phyloP scores from a whole-genome alignment of 139 green algal species.

The Coelastrella sp. region DNA sequence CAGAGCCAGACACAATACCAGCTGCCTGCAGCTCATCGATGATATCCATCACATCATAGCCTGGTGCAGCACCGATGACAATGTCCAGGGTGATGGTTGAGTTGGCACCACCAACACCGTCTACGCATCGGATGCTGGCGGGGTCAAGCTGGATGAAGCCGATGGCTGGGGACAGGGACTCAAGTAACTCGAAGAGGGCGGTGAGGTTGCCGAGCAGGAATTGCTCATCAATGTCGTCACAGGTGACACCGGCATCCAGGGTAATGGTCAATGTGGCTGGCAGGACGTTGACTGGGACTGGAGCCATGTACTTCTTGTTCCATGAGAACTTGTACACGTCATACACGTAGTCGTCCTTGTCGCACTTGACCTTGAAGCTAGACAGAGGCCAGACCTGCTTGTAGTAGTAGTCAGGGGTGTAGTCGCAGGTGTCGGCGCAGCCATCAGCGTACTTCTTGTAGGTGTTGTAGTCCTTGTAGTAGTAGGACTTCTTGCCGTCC shows the following conservation, averaged over 20 bases:
- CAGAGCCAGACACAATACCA: background rate
- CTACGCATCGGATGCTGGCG: background rate
- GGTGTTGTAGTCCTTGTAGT: conserved; percentile 42
- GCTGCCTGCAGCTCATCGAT: background rate
- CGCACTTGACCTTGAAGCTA: conserved; percentile 10
- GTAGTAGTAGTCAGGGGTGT: conserved; percentile 38
- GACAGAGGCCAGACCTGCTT: conserved; percentile 27
- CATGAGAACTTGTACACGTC: conserved; percentile 27
- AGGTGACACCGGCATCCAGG: background rate
- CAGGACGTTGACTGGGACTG: background rate
- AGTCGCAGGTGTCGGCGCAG: conserved; percentile 15
- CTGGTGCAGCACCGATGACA: background rate
- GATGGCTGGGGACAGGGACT: background rate
- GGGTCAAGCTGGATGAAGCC: background rate
- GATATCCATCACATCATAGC: conserved; percentile 12
- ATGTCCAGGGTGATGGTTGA: conserved; percentile 6
- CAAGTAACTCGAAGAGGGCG: background rate
- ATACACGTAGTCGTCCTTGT: conserved; percentile 12
- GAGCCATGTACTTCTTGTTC: conserved; percentile 39
- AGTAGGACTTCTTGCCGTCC: background rate
- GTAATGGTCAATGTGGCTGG: background rate
- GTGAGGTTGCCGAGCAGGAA: background rate
- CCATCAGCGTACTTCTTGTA: conserved; percentile 15
- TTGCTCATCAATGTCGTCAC: background rate
- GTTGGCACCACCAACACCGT: background rate